These are phyloP conservation scores for Hypoxylon sp. DNA, from an alignment of 2,329 filamentous ascomycete genomes.

Conservation along the genomic window DNA sequence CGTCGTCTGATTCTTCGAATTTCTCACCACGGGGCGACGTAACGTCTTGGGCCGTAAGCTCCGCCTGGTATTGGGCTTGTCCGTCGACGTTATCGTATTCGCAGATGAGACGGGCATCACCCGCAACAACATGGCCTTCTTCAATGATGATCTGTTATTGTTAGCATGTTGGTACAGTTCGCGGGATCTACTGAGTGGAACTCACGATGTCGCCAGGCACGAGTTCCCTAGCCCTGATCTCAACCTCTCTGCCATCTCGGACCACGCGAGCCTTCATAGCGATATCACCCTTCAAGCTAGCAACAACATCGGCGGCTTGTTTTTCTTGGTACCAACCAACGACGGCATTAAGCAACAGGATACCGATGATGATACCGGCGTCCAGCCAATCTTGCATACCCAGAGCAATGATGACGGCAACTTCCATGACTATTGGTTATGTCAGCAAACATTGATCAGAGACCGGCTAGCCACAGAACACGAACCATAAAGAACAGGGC, in stretches of 20 bases:
- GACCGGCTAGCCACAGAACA: conserved; percentile 29
- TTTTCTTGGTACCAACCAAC: conserved; percentile 86
- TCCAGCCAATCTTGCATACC: conserved; percentile 82
- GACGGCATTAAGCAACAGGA: conserved; percentile 77
- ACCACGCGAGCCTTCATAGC: conserved; percentile 78
- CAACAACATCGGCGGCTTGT: conserved; percentile 81
- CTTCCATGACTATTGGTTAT: conserved; percentile 73
- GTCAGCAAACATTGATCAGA: conserved; percentile 23
- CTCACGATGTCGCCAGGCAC: conserved; percentile 80
- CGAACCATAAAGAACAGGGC: conserved; percentile 81
- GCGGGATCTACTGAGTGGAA: conserved; percentile 27
- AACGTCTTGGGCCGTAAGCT: conserved; percentile 70
- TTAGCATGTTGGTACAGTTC: conserved; percentile 11
- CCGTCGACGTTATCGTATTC: conserved; percentile 77
- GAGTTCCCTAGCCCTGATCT: conserved; percentile 78
- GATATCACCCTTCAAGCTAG: conserved; percentile 80
- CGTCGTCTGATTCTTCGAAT: conserved; percentile 71
- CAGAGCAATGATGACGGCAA: conserved; percentile 78
- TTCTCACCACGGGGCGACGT: conserved; percentile 69
- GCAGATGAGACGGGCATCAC: conserved; percentile 78
- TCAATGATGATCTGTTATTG: conserved; percentile 72
- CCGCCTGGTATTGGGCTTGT: conserved; percentile 76
- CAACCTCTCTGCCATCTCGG: conserved; percentile 75
- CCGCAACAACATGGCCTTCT: conserved; percentile 77
- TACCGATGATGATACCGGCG: conserved; percentile 81